These are phyloP conservation scores for Penicillium occitanis DNA, from an alignment of 2,329 filamentous ascomycete species.

Conservation along the genomic window DNA sequence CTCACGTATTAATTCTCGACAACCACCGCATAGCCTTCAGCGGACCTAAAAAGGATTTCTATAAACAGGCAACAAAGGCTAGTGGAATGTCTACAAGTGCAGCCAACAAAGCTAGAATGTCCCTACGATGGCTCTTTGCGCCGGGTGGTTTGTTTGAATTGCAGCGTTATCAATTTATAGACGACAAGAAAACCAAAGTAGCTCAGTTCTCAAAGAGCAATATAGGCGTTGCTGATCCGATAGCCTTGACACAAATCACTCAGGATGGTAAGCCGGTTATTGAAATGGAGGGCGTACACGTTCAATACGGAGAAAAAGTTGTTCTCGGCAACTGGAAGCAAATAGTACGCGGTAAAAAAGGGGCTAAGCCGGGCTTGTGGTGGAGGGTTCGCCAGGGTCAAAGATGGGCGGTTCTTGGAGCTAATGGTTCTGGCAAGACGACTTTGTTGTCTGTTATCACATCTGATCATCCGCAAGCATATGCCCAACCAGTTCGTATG, in stretches of 20 bases:
- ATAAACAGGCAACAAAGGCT: slow-evolving; percentile 40
- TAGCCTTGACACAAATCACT: slow-evolving; percentile 15
- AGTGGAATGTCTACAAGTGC: slow-evolving; percentile 16
- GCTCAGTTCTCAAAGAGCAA: background rate
- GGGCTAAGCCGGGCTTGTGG: slow-evolving; percentile 61
- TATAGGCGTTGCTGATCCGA: background rate
- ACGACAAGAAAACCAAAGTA: slow-evolving; percentile 16
- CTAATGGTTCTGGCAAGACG: slow-evolving; percentile 93
- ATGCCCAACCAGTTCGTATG: slow-evolving; percentile 80
- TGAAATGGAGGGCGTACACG: slow-evolving; percentile 81
- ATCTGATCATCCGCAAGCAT: slow-evolving; percentile 93
- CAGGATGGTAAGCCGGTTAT: slow-evolving; percentile 67
- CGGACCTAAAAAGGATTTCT: slow-evolving; percentile 64
- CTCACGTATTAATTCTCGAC: slow-evolving; percentile 69
- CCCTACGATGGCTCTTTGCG: slow-evolving; percentile 6
- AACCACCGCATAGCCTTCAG: slow-evolving; percentile 35
- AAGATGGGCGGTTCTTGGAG: slow-evolving; percentile 88
- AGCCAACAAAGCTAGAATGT: slow-evolving; percentile 3
- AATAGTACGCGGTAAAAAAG: slow-evolving; percentile 48
- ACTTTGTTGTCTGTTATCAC: slow-evolving; percentile 89
- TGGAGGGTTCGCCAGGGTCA: slow-evolving; percentile 84
- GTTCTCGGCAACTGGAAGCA: slow-evolving; percentile 81
- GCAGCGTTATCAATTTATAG: background rate
- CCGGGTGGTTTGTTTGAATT: slow-evolving; percentile 2
- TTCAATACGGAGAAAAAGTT: slow-evolving; percentile 74